Base-by-base conservation (phyloP, 1,284 basidiomycete genomes). In the Spongispora temasekensis region DNA sequence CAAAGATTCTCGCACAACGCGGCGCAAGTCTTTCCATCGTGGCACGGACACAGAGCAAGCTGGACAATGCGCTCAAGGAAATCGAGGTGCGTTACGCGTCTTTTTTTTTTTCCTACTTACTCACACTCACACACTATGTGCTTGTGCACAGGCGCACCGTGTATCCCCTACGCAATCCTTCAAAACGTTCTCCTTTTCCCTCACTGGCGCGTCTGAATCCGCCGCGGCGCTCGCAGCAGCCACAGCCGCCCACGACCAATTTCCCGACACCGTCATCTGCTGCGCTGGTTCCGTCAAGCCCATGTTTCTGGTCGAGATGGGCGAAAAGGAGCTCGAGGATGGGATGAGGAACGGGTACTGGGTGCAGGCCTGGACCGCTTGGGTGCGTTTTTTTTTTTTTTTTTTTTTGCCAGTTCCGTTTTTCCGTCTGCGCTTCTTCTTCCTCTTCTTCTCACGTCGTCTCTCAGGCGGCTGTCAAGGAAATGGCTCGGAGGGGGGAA, bases 301-400 rank as follows among this genome's bases (percentile, higher is more conserved):
- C 0, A 81, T 82, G 61, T 87, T 83, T 70, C 88, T 90, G 62
- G 71, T 90, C 21, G 85, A 91, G 30, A 78, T 83, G 66, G 75
- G 74, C 1, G 78, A 83, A 58, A 78, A 79, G 50, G 80, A 86
- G 44, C 73, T 92, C 37, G 71, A 80, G 61, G 64, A 71, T 4
- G 85, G 83, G 50, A 81, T 85, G 86, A 79, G 78, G n/a, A 77
- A 83, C 53, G 81, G 80, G 0, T 91, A 89, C 69, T 91, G 87
- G 85, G 76, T 88, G 6, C 86, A 89, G 66, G 89, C 93, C 2
- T 93, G 87, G 80, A 89, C 93, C 5, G 88, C 92, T 5, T 84
- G 89, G 76, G 93, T 93, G 65, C 65, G 85, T 76, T 2, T 8
- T 5, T n/a, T 2, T 19, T 17, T 1, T 9, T n/a, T n/a, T n/a